These are phyloP conservation scores for Yamadazyma dushanensis DNA, from an alignment of 1,139 yeast genomes.

Conservation along the genomic window DNA sequence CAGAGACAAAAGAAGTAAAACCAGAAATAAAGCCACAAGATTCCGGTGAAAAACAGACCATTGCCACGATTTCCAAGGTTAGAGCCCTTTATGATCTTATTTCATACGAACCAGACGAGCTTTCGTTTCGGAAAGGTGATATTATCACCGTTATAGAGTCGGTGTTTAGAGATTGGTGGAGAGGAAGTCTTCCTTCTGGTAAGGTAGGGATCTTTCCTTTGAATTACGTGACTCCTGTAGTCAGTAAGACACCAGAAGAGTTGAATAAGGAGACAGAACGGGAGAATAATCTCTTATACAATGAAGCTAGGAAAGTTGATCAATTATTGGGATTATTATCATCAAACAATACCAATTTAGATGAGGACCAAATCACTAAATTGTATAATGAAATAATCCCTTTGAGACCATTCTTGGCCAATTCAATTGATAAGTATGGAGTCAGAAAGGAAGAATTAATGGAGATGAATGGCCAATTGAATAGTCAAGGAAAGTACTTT, in stretches of 20 bases:
- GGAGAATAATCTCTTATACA: slow-evolving; percentile 30
- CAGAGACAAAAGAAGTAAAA: slow-evolving; percentile 24
- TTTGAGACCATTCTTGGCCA: slow-evolving; percentile 70
- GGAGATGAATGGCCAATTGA: slow-evolving; percentile 68
- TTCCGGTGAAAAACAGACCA: slow-evolving; percentile 12
- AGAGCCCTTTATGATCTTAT: slow-evolving; percentile 82
- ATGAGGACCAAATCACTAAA: slow-evolving; percentile 48
- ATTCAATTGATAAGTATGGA: slow-evolving; percentile 72
- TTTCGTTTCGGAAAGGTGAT: slow-evolving; percentile 73
- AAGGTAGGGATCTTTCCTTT: slow-evolving; percentile 88
- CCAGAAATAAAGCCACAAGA: slow-evolving; percentile 6
- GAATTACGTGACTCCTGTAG: slow-evolving; percentile 83
- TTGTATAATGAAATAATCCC: slow-evolving; percentile 72
- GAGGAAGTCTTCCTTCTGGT: slow-evolving; percentile 78
- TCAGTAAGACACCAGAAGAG: slow-evolving; percentile 59
- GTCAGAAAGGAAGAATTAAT: slow-evolving; percentile 72
- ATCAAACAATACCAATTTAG: slow-evolving; percentile 28
- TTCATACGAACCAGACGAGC: slow-evolving; percentile 69
- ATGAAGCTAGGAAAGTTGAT: slow-evolving; percentile 56
- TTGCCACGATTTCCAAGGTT: slow-evolving; percentile 63
- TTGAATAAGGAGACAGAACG: slow-evolving; percentile 29
- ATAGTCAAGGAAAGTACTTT: slow-evolving; percentile 65
- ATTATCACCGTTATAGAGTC: slow-evolving; percentile 82
- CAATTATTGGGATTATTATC: slow-evolving; percentile 60
- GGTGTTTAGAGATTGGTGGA: slow-evolving; percentile 95